These are phyloP conservation scores for Russula vinacea DNA, from an alignment of 768 basidiomycete genomes.

Conservation along the genomic window DNA sequence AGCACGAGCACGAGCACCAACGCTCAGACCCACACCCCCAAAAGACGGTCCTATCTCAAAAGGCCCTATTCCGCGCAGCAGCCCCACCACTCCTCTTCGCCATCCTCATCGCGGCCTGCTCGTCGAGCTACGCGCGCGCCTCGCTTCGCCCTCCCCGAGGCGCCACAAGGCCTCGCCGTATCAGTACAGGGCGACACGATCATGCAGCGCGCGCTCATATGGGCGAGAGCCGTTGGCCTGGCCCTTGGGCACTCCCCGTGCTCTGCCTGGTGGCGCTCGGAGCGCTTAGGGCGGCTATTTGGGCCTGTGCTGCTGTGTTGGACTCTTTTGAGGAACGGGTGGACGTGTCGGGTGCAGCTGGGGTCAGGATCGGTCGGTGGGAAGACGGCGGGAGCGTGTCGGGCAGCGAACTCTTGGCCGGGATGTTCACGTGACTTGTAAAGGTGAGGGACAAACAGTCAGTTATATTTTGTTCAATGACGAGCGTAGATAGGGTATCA, in stretches of 20 bases:
- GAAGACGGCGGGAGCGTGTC: constrained; percentile 23
- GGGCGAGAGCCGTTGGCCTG: constrained; percentile 22
- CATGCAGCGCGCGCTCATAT: constrained; percentile 18
- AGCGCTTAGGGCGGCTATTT: constrained; percentile 2
- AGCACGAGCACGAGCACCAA: not conserved
- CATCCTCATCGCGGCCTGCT: constrained; percentile 16
- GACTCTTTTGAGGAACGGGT: not conserved
- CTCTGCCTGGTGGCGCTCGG: constrained; percentile 7
- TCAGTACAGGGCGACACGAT: not conserved
- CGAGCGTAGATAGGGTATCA: not conserved
- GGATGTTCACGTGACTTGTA: constrained; percentile 21
- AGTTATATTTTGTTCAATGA: not conserved
- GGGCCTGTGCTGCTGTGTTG: not conserved
- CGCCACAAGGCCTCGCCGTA: not conserved
- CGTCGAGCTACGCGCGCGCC: constrained; percentile 12
- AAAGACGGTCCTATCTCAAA: not conserved
- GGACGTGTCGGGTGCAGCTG: not conserved
- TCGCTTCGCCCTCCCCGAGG: constrained; percentile 11
- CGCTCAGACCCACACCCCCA: not conserved
- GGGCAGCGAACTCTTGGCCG: constrained; percentile 16
- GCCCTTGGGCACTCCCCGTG: constrained; percentile 16
- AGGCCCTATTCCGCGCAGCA: constrained; percentile 2
- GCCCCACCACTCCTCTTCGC: constrained; percentile 16
- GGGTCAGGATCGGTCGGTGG: constrained; percentile 24
- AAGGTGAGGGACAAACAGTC: not conserved